Conservation (phyloP, 164 flowering plant genomes). For the Chloranthus sessilifolius region DNA sequence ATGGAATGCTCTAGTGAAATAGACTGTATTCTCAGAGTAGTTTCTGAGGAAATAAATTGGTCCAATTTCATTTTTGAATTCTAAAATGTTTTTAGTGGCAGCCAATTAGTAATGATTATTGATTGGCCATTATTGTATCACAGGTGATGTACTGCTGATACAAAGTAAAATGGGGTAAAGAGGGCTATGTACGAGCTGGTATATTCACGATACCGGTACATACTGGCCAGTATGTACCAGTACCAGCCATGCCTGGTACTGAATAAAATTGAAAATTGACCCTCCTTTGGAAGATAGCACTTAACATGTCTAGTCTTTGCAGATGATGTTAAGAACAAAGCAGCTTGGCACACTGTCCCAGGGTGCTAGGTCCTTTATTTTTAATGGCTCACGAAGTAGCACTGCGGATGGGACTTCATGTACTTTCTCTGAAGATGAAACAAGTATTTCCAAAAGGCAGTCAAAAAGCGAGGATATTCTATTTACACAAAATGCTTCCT, state of each 20-base stretch:
- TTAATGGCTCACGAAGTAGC: constrained; percentile 64
- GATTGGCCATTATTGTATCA: no score
- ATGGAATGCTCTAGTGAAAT: constrained; percentile 3
- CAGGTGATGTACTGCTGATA: not conserved
- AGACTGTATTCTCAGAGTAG: not conserved
- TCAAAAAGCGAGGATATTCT: constrained; percentile 24
- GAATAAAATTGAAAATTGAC: no score
- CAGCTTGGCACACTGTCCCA: constrained; percentile 66
- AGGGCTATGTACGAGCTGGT: not conserved
- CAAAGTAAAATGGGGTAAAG: not conserved
- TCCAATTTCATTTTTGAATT: not conserved
- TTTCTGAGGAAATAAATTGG: not conserved
- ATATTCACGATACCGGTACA: not conserved
- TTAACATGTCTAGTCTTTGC: constrained; percentile 13
- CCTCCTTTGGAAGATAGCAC: no score
- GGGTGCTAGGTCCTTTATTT: constrained; percentile 69
- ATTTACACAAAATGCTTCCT: constrained; percentile 30
- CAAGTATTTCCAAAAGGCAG: constrained; percentile 45
- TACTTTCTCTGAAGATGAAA: constrained; percentile 70
- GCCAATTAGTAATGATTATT: no score
- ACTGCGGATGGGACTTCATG: constrained; percentile 76
- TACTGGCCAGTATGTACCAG: not conserved
- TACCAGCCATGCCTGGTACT: no score
- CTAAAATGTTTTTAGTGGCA: no score
- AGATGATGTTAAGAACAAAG: constrained; percentile 86